Evolutionary conservation across 441 rosid genomes (phyloP).

Genomic region (Adansonia rubrostipa): DNA sequence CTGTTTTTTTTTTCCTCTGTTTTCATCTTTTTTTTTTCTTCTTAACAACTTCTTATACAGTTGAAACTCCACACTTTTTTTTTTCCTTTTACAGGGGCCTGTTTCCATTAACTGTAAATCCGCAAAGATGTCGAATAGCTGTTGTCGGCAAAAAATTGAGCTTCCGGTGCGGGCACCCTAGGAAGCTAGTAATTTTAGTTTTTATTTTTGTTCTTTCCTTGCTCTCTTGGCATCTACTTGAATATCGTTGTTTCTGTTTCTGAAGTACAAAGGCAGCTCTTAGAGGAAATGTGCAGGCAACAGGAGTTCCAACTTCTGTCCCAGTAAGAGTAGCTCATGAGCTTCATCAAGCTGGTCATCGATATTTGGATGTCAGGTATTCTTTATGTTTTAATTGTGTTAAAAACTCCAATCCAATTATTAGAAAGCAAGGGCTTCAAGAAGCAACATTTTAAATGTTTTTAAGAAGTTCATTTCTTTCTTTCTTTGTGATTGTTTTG

Average conservation of each 20-base stretch:
- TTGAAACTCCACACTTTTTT: not conserved
- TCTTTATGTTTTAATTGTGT: not conserved
- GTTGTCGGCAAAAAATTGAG: slow-evolving; percentile 22
- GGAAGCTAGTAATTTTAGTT: not conserved
- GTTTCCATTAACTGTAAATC: slow-evolving; percentile 20
- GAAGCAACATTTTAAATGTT: not conserved
- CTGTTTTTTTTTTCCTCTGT: too few species aligned
- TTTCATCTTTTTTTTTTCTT: too few species aligned
- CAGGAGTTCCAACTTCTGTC: slow-evolving; percentile 71
- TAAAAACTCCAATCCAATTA: not conserved
- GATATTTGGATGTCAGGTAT: slow-evolving; percentile 83
- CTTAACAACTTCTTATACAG: not conserved
- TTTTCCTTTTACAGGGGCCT: slow-evolving; percentile 24
- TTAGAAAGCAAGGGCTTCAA: not conserved
- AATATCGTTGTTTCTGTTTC: not conserved
- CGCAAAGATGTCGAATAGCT: slow-evolving; percentile 16
- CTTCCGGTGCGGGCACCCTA: slow-evolving; percentile 30
- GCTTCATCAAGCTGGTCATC: slow-evolving; percentile 89
- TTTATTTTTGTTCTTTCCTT: not conserved
- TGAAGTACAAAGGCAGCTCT: slow-evolving; percentile 50
- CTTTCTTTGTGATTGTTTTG: not conserved
- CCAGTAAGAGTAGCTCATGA: slow-evolving; percentile 89
- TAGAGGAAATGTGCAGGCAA: slow-evolving; percentile 45
- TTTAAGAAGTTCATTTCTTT: not conserved
- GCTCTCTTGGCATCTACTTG: not conserved